Percentiles rank a stretch among this genome's conserved stretches.
phyloP scores from a whole-genome alignment of 371 early-diverging fungal genomes.

The Lichtheimia ornata region DNA sequence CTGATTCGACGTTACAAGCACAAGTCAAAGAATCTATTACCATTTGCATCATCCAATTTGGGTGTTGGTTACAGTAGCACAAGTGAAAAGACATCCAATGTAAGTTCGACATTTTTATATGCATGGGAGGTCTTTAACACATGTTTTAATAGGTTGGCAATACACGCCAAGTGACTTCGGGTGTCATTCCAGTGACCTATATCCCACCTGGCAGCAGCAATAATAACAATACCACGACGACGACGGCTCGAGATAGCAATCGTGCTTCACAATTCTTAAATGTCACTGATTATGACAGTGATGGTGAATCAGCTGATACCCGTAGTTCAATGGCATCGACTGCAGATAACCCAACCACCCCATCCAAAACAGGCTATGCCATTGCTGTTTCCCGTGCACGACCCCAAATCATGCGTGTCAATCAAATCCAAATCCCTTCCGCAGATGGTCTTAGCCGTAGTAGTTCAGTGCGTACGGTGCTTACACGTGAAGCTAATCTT shows the following conservation, averaged over 20 bases:
- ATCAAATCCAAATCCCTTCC: conserved; percentile 28
- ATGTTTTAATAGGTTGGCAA: neutral
- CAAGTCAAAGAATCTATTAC: conserved; percentile 19
- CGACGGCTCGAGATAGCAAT: neutral
- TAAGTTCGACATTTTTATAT: neutral
- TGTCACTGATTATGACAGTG: conserved; percentile 14
- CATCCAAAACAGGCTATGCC: conserved; percentile 27
- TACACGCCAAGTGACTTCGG: conserved; percentile 30
- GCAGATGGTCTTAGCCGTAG: conserved; percentile 24
- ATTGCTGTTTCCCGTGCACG: conserved; percentile 39
- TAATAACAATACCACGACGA: neutral
- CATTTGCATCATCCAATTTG: conserved; percentile 11
- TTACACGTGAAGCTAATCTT: conserved; percentile 15
- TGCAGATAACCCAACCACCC: conserved; percentile 10
- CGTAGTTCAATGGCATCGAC: conserved; percentile 28
- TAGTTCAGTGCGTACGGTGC: conserved; percentile 34
- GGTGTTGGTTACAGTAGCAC: conserved; percentile 6
- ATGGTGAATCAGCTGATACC: conserved; percentile 11
- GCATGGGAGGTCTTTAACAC: too few relatives aligned
- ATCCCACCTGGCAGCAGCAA: conserved; percentile 32
- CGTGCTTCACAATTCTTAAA: conserved; percentile 2
- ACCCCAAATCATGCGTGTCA: conserved; percentile 50
- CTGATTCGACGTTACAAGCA: conserved; percentile 18
- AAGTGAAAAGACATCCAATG: conserved; percentile 2
- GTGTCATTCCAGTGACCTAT: conserved; percentile 51